Evolutionary conservation across 2,329 filamentous ascomycete species (phyloP).

Genomic region (Colletotrichum kahawae): DNA sequence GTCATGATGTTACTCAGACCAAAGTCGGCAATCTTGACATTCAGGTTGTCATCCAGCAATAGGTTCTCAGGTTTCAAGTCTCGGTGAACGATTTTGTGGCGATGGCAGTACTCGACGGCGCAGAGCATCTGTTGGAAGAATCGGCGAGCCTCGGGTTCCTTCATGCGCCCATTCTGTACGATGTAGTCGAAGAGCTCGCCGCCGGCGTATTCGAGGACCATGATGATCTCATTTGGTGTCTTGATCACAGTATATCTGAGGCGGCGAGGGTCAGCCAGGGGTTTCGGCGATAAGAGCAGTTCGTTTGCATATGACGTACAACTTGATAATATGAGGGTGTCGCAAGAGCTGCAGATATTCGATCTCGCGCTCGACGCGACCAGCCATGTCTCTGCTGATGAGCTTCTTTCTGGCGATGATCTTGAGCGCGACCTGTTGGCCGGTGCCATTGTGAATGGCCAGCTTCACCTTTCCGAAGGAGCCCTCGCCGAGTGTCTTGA

Average conservation of each 20-base stretch:
- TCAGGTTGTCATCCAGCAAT: constrained; percentile 90
- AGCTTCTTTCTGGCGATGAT: constrained; percentile 97
- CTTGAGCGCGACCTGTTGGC: constrained; percentile 96
- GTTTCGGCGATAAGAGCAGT: background rate
- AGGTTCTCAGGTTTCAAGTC: constrained; percentile 98
- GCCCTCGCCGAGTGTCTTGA: constrained; percentile 91
- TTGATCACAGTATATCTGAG: constrained; percentile 93
- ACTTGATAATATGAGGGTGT: constrained; percentile 98
- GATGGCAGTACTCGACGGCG: constrained; percentile 97
- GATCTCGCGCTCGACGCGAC: constrained; percentile 95
- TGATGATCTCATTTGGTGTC: constrained; percentile 92
- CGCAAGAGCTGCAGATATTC: constrained; percentile 95
- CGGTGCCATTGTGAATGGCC: constrained; percentile 88
- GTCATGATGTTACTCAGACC: constrained; percentile 99
- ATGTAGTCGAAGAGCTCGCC: constrained; percentile 98
- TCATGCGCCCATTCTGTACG: constrained; percentile 89
- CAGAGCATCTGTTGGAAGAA: constrained; percentile 99
- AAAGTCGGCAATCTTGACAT: constrained; percentile 99
- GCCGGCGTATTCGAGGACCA: constrained; percentile 98
- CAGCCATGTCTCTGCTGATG: constrained; percentile 97
- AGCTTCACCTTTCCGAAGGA: constrained; percentile 99
- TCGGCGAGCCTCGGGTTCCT: constrained; percentile 89
- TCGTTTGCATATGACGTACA: constrained; percentile 59
- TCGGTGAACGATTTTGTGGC: constrained; percentile 98
- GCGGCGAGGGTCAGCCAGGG: background rate